Evolutionary conservation across 2,329 filamentous ascomycete species (phyloP).

Genomic region (Lasiodiplodia gonubiensis): DNA sequence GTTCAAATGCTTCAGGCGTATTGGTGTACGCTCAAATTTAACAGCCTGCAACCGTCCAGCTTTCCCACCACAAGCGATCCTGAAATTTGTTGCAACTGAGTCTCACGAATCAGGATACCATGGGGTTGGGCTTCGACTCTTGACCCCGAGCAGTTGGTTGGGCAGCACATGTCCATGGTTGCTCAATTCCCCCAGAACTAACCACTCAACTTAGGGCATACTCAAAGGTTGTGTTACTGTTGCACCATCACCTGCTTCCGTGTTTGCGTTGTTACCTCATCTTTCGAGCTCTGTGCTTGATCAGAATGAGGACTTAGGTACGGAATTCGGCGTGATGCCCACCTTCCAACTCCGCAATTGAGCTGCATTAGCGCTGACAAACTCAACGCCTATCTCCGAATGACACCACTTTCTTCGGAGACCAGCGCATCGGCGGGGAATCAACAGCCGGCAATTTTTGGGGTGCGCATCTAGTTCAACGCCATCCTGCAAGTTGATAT

Average conservation of each 20-base stretch:
- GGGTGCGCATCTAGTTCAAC: neutral
- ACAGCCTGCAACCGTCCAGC: no score
- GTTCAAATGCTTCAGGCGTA: no score
- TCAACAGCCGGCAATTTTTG: neutral
- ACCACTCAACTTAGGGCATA: no score
- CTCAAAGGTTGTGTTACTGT: neutral
- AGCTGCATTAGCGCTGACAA: conserved; percentile 6
- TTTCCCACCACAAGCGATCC: no score
- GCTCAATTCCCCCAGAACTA: neutral
- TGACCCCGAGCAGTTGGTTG: neutral
- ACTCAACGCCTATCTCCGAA: neutral
- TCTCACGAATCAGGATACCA: neutral
- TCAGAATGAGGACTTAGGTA: neutral
- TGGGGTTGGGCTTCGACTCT: neutral
- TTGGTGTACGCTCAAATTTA: no score
- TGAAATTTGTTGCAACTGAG: no score
- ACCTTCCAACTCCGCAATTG: neutral
- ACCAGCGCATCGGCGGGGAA: neutral
- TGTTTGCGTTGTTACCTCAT: neutral
- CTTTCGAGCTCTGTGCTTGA: neutral
- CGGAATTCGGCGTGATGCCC: neutral
- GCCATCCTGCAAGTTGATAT: neutral
- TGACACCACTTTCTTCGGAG: neutral
- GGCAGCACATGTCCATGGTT: neutral
- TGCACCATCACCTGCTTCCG: neutral